Evolutionary conservation across 2,329 filamentous ascomycete species (phyloP), one percentile per base, ranked within the genome.

Genomic region (Verticillium albo-atrum): DNA sequence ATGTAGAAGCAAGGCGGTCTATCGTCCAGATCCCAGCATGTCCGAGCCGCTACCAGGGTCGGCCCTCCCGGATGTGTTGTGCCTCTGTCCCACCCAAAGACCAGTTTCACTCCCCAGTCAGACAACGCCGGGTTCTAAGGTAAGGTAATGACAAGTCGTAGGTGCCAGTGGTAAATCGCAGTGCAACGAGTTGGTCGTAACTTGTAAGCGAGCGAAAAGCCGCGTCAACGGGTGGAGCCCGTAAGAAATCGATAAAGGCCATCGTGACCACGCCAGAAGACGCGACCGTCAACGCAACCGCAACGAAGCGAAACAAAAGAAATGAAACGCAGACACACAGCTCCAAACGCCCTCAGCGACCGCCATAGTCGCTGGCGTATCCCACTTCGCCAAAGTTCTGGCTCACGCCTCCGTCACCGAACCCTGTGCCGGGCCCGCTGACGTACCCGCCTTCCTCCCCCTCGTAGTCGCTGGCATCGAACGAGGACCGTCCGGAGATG

Each of bases 381-480:
- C 79, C 81, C 55, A 83, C 77, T 37, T 84, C 81, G 17, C 79
- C 79, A 67, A 80, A 86, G 60, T 78, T 79, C 65, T 85, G 82
- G 27, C 72, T 72, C 77, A 85, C 77, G 9, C 82, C 78, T 1
- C 82, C 81, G n/a, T 82, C 81, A 12, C 82, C 82, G 60, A 80
- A 86, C 0, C 82, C 83, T 4, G 81, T 85, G 32, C 85, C 85
- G 2, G 86, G 83, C 1, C 83, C 83, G 59, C 84, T 87, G 42
- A 88, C 80, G 65, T 89, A 89, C 23, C 89, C 87, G 56, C 82
- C 82, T 60, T 92, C 86, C 15, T 84, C 88, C 53, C 90, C 88
- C 60, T 89, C 89, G 63, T 88, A 90, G 68, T 93, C 90, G 60
- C 89, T 91, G 1, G 87, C 88, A 69, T 96, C 92, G 67, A 94